These are phyloP conservation scores for Magnolia sinica DNA, from an alignment of 164 flowering plant species.

Conservation along the genomic window DNA sequence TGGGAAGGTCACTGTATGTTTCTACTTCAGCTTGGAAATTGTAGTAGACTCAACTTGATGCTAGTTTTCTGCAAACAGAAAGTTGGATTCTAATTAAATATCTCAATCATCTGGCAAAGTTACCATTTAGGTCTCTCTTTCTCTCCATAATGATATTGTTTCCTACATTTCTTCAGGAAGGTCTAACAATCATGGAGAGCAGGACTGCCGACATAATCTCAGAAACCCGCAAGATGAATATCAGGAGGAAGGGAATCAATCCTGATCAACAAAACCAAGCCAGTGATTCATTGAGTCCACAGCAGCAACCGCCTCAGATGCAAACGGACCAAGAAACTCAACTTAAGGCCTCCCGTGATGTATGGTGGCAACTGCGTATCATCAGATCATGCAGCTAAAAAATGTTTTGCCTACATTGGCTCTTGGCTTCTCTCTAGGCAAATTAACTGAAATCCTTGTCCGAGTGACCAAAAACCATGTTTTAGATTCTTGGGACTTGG, in stretches of 20 bases:
- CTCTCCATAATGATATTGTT: neutral
- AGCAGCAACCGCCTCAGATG: constrained; percentile 34
- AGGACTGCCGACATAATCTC: constrained; percentile 79
- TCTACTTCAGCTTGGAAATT: neutral
- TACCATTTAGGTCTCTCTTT: neutral
- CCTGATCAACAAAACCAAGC: constrained; percentile 31
- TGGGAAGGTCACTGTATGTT: neutral
- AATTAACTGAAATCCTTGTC: neutral
- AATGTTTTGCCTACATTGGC: neutral
- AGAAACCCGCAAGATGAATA: constrained; percentile 78
- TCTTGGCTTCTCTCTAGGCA: neutral
- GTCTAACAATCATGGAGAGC: constrained; percentile 63
- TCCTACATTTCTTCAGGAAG: constrained; percentile 48
- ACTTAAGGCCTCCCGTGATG: constrained; percentile 99
- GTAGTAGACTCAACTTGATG: neutral
- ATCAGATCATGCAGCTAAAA: constrained; percentile 1
- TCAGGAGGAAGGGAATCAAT: constrained; percentile 51
- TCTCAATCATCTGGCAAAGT: too few species aligned
- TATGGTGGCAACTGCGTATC: constrained; percentile 79
- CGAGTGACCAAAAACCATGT: neutral
- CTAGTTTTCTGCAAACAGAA: neutral
- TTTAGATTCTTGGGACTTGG: neutral
- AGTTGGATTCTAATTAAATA: neutral
- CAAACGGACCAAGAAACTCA: constrained; percentile 70
- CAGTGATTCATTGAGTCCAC: constrained; percentile 23